Base-by-base conservation (phyloP, 306 rosid genomes). In the Ormosia emarginata region DNA sequence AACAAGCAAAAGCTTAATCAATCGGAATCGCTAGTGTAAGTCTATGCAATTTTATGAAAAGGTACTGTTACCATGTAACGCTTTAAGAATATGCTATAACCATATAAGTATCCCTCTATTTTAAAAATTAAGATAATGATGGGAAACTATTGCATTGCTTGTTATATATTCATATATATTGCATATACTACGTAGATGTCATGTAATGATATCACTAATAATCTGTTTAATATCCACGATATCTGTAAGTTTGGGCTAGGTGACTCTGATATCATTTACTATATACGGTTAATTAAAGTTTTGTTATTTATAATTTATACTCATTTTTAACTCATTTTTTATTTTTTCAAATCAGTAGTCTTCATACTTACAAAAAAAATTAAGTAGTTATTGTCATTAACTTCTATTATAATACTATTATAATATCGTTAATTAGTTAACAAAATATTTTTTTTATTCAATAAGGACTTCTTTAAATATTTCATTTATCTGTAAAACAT, bases 1-100 rank as follows among this genome's bases (percentile, higher is more conserved):
- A 52, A 52, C 65, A 39, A 33, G 41, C 17, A 39, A 71, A 17
- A 13, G 56, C 47, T 36, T 17, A 17, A 39, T 44, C 11, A 70
- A 46, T 67, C 3, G 36, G 69, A 39, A 41, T 12, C 30, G 58
- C 50, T 44, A 7, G 67, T 13, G 59, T 18, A 43, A n/a, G n/a
- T 58, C 58, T 64, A 17, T 29, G 66, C 37, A 18, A 56, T 18
- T 40, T 40, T 71, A 14, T 71, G 62, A 7, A 33, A 10, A n/a
- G 24, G 46, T 5, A 41, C 62, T 1, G 24, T 53, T 44, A 41
- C 14, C 10, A 10, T 9, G 36, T 33, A 52, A 43, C 9, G 41
- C 37, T 50, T 62, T 47, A 39, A 52, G 79, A 81, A 80, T 80
- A 61, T 62, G 56, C 84, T 61, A 6, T 47, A 36, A 61, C 34